These are phyloP conservation scores for Zygosaccharomyces siamensis DNA, from an alignment of 805 yeast species.

Conservation along the genomic window DNA sequence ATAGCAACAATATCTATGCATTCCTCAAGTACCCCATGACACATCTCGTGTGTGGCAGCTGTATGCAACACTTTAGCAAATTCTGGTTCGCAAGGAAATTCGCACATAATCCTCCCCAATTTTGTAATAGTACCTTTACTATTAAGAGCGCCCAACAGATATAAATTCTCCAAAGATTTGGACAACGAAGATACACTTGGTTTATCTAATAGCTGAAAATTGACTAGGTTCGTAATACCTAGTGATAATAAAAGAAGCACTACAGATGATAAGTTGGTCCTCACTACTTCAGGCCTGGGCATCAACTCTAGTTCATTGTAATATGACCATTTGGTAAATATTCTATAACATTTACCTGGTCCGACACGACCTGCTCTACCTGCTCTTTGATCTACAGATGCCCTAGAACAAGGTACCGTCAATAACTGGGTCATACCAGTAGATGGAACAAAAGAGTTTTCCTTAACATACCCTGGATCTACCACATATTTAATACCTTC, in stretches of 20 bases:
- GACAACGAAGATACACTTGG: constrained; percentile 73
- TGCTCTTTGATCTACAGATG: constrained; percentile 93
- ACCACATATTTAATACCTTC: constrained; percentile 94
- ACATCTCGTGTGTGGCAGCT: constrained; percentile 45
- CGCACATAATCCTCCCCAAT: constrained; percentile 80
- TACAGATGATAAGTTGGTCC: constrained; percentile 75
- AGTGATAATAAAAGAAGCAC: constrained; percentile 72
- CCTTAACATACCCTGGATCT: constrained; percentile 93
- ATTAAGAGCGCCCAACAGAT: constrained; percentile 81
- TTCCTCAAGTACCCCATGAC: constrained; percentile 56
- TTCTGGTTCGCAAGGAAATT: constrained; percentile 89
- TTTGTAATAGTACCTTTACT: constrained; percentile 72
- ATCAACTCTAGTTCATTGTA: constrained; percentile 68
- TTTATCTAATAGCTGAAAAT: constrained; percentile 87
- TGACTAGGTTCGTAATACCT: constrained; percentile 76
- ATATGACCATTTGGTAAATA: constrained; percentile 71
- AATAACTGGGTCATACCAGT: constrained; percentile 85
- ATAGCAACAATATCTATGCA: constrained; percentile 72
- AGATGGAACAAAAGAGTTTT: constrained; percentile 80
- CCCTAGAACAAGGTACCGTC: constrained; percentile 85
- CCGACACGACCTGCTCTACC: constrained; percentile 98
- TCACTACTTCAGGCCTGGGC: constrained; percentile 87
- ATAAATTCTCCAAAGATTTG: constrained; percentile 74
- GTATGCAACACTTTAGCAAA: constrained; percentile 69
- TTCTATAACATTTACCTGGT: constrained; percentile 89